Percentiles rank a stretch among this genome's conserved stretches.
These are phyloP conservation scores for Acorus calamus DNA, from an alignment of 106 monocot genomes.

Conservation along the genomic window DNA sequence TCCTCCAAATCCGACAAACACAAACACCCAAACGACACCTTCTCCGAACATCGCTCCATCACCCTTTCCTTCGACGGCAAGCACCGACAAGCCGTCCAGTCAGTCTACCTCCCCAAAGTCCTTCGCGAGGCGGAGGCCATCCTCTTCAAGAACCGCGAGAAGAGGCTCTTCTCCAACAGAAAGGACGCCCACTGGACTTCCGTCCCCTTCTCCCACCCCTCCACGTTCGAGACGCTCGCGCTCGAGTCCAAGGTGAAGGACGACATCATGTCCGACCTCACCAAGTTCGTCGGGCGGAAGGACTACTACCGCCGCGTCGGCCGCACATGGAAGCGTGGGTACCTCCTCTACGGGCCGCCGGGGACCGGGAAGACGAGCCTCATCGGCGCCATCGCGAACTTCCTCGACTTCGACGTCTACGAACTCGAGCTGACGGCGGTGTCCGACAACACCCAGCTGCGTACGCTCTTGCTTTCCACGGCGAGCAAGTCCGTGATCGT, in stretches of 20 bases:
- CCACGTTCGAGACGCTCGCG: conserved; percentile 34
- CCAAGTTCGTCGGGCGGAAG: conserved; percentile 20
- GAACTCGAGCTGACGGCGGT: conserved; percentile 32
- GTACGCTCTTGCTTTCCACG: conserved; percentile 20
- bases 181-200: conserved; percentile 1
- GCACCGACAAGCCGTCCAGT: conserved; percentile 10
- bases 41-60: conserved; percentile 9
- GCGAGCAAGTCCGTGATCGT: conserved; percentile 29
- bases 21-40: background rate
- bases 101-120: conserved; percentile 17
- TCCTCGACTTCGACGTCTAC: conserved; percentile 35
- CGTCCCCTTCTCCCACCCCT: conserved; percentile 17
- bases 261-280: conserved; percentile 27
- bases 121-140: conserved; percentile 4
- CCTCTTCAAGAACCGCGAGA: conserved; percentile 1
- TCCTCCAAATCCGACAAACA: background rate
- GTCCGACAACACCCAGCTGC: conserved; percentile 10
- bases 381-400: conserved; percentile 34
- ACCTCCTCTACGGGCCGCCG: conserved; percentile 32
- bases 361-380: conserved; percentile 42
- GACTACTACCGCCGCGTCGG: conserved; percentile 27
- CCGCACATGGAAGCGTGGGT: conserved; percentile 36
- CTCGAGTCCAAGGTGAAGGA: conserved; percentile 23
- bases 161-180: conserved; percentile 25
- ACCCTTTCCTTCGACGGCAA: conserved; percentile 21